These are phyloP conservation scores for Cercospora canescens DNA, from an alignment of 2,329 filamentous ascomycete species.

Conservation along the genomic window DNA sequence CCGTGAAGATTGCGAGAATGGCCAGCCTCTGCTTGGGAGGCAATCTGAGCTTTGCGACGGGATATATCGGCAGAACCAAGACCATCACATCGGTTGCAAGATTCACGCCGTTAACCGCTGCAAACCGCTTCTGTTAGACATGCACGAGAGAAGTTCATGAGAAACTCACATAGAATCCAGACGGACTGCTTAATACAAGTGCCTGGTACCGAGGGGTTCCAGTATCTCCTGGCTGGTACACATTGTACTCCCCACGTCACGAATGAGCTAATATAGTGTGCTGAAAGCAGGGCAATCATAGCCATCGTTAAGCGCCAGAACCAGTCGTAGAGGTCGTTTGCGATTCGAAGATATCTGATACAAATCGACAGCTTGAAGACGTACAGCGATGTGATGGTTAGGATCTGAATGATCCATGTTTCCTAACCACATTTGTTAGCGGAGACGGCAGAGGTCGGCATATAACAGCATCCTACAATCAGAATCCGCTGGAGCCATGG, in stretches of 20 bases:
- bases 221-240: not conserved
- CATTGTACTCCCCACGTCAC: not conserved
- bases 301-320: not conserved
- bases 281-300: not conserved
- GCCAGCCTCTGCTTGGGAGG: not conserved
- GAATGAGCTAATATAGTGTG: not conserved
- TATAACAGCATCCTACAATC: not conserved
- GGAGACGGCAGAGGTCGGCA: not conserved
- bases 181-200: not conserved
- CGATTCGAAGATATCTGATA: conserved; percentile 1
- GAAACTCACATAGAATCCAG: not conserved
- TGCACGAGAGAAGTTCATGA: not conserved
- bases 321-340: not conserved
- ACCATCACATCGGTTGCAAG: conserved; percentile 1
- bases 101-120: not conserved
- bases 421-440: not conserved
- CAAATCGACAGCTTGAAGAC: conserved; percentile 3
- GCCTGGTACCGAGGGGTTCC: not conserved
- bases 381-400: conserved; percentile 4
- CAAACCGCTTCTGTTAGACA: not conserved
- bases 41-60: not conserved
- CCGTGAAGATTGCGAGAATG: not conserved
- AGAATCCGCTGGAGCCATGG: not conserved
- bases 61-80: not conserved
- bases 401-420: conserved; percentile 1